Evolutionary conservation across 805 yeast species (phyloP).

Genomic region (Hemisphaericaspora nanyangensis): DNA sequence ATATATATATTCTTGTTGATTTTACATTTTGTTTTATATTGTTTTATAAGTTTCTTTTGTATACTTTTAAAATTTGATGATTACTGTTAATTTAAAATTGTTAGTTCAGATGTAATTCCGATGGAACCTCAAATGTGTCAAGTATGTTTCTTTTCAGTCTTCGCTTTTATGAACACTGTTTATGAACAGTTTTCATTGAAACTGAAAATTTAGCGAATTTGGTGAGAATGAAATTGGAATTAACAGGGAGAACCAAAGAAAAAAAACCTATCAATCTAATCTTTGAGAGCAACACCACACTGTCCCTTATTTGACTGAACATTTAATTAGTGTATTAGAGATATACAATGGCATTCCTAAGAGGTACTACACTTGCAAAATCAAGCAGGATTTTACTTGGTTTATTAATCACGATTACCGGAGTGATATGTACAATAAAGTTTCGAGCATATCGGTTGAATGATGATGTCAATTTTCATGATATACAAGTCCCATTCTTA

Average conservation of each 20-base stretch:
- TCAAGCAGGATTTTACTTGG: constrained; percentile 46
- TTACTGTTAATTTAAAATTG: not conserved
- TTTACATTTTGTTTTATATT: constrained; percentile 1
- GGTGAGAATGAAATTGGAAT: too few relatives aligned
- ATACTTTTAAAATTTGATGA: constrained; percentile 1
- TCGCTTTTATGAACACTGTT: too few relatives aligned
- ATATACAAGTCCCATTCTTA: constrained; percentile 50
- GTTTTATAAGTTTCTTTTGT: not conserved
- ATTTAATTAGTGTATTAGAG: too few relatives aligned
- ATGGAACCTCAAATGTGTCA: too few relatives aligned
- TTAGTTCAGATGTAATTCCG: too few relatives aligned
- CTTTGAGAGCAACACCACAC: too few relatives aligned
- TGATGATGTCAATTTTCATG: constrained; percentile 22
- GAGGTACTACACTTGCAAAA: constrained; percentile 29
- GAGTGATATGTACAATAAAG: constrained; percentile 40
- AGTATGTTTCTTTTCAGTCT: too few relatives aligned
- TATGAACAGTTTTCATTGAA: too few relatives aligned
- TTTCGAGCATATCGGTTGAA: constrained; percentile 23
- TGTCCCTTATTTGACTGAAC: too few relatives aligned
- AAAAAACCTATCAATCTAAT: too few relatives aligned
- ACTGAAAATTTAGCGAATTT: too few relatives aligned
- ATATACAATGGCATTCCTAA: constrained; percentile 6
- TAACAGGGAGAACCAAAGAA: too few relatives aligned
- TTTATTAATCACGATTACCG: constrained; percentile 37
- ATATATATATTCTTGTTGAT: not conserved